These are phyloP conservation scores for Rhizopus arrhizus DNA, from an alignment of 371 early-diverging fungal species.

Conservation along the genomic window DNA sequence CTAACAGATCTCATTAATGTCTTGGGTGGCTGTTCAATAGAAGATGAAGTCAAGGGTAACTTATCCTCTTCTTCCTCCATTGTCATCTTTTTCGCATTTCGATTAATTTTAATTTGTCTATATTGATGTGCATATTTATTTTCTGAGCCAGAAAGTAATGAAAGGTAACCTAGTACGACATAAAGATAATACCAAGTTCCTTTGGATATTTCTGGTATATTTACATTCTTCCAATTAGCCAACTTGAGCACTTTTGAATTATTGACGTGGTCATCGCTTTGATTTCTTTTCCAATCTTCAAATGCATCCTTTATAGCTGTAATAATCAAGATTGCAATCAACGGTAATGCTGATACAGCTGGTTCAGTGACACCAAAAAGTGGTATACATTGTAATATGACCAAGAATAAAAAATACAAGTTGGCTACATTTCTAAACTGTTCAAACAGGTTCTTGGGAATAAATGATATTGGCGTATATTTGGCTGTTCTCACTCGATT, in stretches of 20 bases:
- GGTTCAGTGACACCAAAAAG: constrained; percentile 78
- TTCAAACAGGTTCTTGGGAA: constrained; percentile 86
- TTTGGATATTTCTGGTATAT: constrained; percentile 32
- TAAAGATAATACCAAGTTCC: constrained; percentile 49
- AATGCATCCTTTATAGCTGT: constrained; percentile 89
- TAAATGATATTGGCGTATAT: constrained; percentile 83
- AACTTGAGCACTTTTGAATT: constrained; percentile 60
- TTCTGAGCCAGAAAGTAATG: constrained; percentile 32
- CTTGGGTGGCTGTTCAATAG: constrained; percentile 12
- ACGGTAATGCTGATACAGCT: constrained; percentile 82
- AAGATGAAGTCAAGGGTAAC: neutral
- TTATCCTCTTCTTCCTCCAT: constrained; percentile 1
- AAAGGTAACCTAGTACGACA: constrained; percentile 35
- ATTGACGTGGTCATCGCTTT: constrained; percentile 74
- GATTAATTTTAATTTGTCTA: constrained; percentile 8
- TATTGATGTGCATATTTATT: constrained; percentile 31
- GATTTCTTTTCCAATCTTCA: constrained; percentile 80
- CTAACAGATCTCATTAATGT: constrained; percentile 38
- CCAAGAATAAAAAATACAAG: constrained; percentile 90
- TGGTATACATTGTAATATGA: constrained; percentile 73
- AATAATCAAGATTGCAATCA: constrained; percentile 75
- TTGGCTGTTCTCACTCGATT: constrained; percentile 83
- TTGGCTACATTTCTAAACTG: constrained; percentile 90
- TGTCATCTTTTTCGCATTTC: neutral
- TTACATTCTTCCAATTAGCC: constrained; percentile 62